Conservation (phyloP, 768 basidiomycete species). For the Psilocybe subaeruginosa region DNA sequence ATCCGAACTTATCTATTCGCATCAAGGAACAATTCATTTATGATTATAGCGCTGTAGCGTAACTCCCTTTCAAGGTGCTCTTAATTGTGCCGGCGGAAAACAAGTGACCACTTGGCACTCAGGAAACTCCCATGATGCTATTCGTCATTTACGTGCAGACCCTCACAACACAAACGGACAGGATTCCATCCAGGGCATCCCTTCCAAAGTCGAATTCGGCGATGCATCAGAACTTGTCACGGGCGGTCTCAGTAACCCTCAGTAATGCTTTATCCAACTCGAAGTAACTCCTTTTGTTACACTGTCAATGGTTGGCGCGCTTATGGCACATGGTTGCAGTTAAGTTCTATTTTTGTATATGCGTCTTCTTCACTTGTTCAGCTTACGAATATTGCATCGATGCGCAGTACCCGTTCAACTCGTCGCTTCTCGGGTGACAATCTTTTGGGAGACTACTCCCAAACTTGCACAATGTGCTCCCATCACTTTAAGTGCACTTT, state of each 20-base stretch:
- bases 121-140: conserved; percentile 12
- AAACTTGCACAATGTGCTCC: conserved; percentile 9
- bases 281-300: conserved; percentile 22
- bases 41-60: neutral
- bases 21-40: conserved; percentile 21
- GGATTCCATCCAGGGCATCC: conserved; percentile 10
- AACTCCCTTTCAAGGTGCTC: neutral
- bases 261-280: conserved; percentile 12
- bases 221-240: conserved; percentile 20
- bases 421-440: conserved; percentile 14
- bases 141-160: conserved; percentile 8
- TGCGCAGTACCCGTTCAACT: conserved; percentile 17
- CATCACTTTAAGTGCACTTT: conserved; percentile 7
- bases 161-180: conserved; percentile 15
- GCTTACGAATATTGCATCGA: conserved; percentile 21
- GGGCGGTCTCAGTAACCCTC: conserved; percentile 18
- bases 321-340: conserved; percentile 23
- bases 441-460: conserved; percentile 15
- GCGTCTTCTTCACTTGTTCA: conserved; percentile 4
- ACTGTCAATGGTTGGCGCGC: conserved; percentile 19
- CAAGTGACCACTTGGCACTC: conserved; percentile 7
- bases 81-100: conserved; percentile 16
- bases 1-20: conserved; percentile 7
- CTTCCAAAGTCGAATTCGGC: conserved; percentile 15
- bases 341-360: conserved; percentile 17